Evolutionary conservation across 2,329 filamentous ascomycete genomes (phyloP), one percentile per base, ranked within the genome.

Genomic region (Neospermospora avenae): DNA sequence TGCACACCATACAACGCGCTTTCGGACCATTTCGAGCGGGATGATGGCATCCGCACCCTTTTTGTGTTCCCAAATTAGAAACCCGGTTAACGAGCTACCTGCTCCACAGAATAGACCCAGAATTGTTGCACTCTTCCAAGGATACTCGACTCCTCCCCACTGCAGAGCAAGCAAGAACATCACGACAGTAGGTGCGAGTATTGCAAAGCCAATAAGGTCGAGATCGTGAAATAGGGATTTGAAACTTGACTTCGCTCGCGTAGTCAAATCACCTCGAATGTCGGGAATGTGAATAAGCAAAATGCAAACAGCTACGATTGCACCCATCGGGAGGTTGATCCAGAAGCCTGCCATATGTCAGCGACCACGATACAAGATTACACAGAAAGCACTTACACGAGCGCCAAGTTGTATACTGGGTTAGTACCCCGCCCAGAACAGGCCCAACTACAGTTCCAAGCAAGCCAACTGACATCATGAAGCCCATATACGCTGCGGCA

Each of bases 321-420:
- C 74, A 4, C 77, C 76, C 28, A 77, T 67, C 0, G 77, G 77
- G 2, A 80, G 69, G 58, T 75, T 77, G 67, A 77, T 76, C 64
- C 71, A 75, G 3, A 78, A 71, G 63, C 77, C 68, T 70, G 28
- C 3, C 16, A 10, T 18, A 24, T 3, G 31, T 52, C n/a, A 57
- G 41, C 25, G 16, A 14, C 18, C 13, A 18, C 16, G 24, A 24
- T 14, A 4, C 22, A 4, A 25, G 18, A 46, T 28, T 13, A n/a
- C n/a, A 20, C 14, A 28, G 41, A 11, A 42, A 13, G 8, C n/a
- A 61, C 55, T 73, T 67, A 39, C 67, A 70, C 68, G 67, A 70
- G 58, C 67, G 42, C 68, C 68, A 70, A 5, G 73, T 71, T 0
- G 75, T 74, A 4, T 74, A 71, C 46, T 75, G 44, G 11, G 70